Conservation (phyloP, 1,139 yeast genomes). For the Suhomyces yuchorum region DNA sequence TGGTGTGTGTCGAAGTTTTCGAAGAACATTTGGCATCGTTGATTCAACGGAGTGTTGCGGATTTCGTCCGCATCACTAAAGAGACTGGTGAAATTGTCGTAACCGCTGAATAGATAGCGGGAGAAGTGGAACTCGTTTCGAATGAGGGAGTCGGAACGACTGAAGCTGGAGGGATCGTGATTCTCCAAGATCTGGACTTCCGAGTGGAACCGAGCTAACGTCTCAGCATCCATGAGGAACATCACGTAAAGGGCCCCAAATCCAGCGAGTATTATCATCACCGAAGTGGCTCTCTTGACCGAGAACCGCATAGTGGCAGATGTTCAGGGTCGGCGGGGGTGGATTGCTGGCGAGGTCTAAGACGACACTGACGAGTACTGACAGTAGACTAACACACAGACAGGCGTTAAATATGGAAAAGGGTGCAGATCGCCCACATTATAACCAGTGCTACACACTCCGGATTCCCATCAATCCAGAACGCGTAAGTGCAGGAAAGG, state of each 20-base stretch:
- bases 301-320: slow-evolving; percentile 16
- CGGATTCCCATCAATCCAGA: no score
- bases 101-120: slow-evolving; percentile 31
- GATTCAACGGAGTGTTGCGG: slow-evolving; percentile 21
- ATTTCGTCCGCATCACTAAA: slow-evolving; percentile 18
- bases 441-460: no score
- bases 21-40: slow-evolving; percentile 36
- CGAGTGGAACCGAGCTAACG: not conserved
- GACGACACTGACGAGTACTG: no score
- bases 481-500: no score
- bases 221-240: not conserved
- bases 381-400: no score
- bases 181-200: slow-evolving; percentile 10
- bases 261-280: slow-evolving; percentile 1
- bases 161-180: slow-evolving; percentile 17
- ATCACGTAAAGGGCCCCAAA: not conserved
- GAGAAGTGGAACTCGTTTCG: slow-evolving; percentile 31
- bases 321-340: not conserved
- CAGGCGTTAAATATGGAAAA: no score
- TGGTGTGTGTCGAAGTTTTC: slow-evolving; percentile 20
- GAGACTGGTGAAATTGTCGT: slow-evolving; percentile 23
- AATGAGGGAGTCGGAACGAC: slow-evolving; percentile 20
- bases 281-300: slow-evolving; percentile 9
- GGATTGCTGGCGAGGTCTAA: no score
- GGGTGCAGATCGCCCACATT: no score